phyloP scores from a whole-genome alignment of 331 rosid genomes.

The Malus hybrid region DNA sequence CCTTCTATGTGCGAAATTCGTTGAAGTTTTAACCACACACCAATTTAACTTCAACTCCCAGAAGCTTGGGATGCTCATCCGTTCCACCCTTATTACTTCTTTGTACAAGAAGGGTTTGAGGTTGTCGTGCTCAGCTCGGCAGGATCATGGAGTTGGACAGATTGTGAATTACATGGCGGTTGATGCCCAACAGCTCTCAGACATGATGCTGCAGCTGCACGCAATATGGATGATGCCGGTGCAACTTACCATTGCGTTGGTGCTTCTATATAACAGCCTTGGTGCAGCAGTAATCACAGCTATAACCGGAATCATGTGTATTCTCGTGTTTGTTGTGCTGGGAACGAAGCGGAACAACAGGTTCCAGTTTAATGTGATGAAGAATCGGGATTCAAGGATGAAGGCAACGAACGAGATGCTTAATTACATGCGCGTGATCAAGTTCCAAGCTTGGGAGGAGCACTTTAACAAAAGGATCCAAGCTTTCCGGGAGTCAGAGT shows the following conservation, averaged over 20 bases:
- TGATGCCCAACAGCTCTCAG: conserved; percentile 75
- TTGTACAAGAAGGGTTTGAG: conserved; percentile 73
- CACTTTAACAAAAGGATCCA: conserved; percentile 68
- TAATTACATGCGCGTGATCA: conserved; percentile 86
- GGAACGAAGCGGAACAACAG: conserved; percentile 40
- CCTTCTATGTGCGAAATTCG: conserved; percentile 58
- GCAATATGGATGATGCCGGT: conserved; percentile 84
- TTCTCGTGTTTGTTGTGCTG: conserved; percentile 31
- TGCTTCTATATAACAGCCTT: conserved; percentile 46
- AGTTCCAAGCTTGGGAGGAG: conserved; percentile 93
- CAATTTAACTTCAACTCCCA: conserved; percentile 85
- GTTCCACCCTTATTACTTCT: conserved; percentile 65
- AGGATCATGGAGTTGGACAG: conserved; percentile 84
- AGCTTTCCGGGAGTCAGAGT: conserved; percentile 50
- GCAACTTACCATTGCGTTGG: conserved; percentile 50
- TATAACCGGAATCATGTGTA: conserved; percentile 25
- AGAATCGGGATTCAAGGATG: conserved; percentile 70
- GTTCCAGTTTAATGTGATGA: conserved; percentile 68
- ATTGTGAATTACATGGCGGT: conserved; percentile 95
- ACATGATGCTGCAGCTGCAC: conserved; percentile 84
- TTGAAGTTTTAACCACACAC: conserved; percentile 61
- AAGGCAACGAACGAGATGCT: conserved; percentile 92
- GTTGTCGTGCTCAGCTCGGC: conserved; percentile 63
- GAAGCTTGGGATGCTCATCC: conserved; percentile 82
- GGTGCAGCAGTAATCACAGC: conserved; percentile 49